Conservation (phyloP, 208 protist genomes). For the Trypanosoma brucei region DNA sequence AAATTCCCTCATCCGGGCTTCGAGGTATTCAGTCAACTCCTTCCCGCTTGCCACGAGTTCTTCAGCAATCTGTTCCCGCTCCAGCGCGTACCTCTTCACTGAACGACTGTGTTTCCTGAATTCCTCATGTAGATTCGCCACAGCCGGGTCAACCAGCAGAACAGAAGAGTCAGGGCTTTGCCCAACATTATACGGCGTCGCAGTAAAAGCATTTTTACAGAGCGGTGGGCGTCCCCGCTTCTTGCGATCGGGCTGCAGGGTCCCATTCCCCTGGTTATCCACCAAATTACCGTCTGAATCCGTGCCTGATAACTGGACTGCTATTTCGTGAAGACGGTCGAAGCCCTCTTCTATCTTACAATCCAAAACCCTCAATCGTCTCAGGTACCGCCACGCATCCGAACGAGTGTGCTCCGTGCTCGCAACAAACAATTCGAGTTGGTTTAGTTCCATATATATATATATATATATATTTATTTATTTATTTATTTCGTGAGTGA, state of each 20-base stretch:
- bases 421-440: conserved; percentile 67
- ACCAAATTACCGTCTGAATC: background rate
- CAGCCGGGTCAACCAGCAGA: conserved; percentile 6
- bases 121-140: conserved; percentile 4
- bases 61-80: conserved; percentile 26
- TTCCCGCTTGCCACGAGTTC: conserved; percentile 23
- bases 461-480: background rate
- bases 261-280: background rate
- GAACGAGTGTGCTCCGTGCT: conserved; percentile 52
- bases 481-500: too few species aligned
- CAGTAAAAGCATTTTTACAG: background rate
- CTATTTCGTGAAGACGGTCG: conserved; percentile 33
- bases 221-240: conserved; percentile 10
- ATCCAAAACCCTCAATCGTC: conserved; percentile 59
- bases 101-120: conserved; percentile 9
- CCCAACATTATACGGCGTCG: background rate
- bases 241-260: background rate
- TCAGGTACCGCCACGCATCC: conserved; percentile 60
- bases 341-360: conserved; percentile 53
- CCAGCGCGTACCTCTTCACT: conserved; percentile 16
- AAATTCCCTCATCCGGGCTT: conserved; percentile 18
- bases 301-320: conserved; percentile 6
- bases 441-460: conserved; percentile 35
- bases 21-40: conserved; percentile 19
- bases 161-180: conserved; percentile 3